Conservation (phyloP, 169 alveolate species). For the Cryptosporidium baileyi region DNA sequence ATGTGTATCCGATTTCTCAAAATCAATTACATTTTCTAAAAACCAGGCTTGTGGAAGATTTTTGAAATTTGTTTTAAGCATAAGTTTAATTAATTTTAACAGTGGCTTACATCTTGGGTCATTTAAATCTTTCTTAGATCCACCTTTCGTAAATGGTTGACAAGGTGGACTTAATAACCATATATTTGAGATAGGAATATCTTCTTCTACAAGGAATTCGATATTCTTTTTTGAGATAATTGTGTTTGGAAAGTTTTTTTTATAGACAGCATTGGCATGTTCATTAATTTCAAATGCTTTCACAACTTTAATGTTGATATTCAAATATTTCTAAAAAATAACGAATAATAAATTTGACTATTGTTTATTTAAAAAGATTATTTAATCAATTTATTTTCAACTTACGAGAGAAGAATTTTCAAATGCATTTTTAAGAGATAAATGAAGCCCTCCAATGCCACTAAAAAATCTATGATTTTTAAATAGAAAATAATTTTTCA, state of each 20-base stretch:
- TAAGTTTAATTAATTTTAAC: constrained; percentile 68
- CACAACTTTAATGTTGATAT: background rate
- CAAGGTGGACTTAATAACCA: constrained; percentile 87
- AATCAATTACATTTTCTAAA: constrained; percentile 81
- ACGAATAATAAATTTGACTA: too few relatives aligned
- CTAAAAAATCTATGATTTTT: constrained; percentile 76
- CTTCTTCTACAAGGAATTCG: background rate
- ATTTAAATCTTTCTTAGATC: constrained; percentile 74
- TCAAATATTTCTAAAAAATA: background rate
- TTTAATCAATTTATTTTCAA: background rate
- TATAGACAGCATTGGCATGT: constrained; percentile 72
- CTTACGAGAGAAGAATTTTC: background rate
- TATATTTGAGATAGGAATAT: constrained; percentile 72
- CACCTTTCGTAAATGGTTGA: constrained; percentile 84
- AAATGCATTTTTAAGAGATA: constrained; percentile 70
- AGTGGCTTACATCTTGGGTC: constrained; percentile 46
- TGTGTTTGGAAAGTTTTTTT: constrained; percentile 68
- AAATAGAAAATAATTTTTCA: too few relatives aligned
- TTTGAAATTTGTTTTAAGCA: constrained; percentile 62
- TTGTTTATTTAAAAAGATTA: too few relatives aligned
- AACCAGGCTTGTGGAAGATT: constrained; percentile 76
- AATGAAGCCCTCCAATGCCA: constrained; percentile 79
- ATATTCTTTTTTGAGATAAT: constrained; percentile 10
- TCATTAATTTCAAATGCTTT: constrained; percentile 71
- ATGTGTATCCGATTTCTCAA: constrained; percentile 79